Evolutionary conservation across 2,329 filamentous ascomycete genomes (phyloP).

Genomic region (Xylariaceae sp.): DNA sequence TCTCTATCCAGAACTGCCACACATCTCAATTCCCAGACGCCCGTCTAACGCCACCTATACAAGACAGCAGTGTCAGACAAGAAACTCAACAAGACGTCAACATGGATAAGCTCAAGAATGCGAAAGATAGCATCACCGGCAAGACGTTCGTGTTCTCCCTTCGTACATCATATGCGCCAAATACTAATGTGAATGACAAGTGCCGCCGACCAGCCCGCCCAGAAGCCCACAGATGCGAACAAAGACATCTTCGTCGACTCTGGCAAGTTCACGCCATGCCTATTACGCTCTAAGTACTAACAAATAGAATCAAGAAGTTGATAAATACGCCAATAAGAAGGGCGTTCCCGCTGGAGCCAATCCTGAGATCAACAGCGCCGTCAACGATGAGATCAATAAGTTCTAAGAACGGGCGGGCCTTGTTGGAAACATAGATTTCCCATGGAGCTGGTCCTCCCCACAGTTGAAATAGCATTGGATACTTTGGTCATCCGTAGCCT

Average conservation of each 20-base stretch:
- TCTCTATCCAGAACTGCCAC: too few relatives aligned
- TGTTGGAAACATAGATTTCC: too few relatives aligned
- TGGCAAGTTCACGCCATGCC: slow-evolving; percentile 21
- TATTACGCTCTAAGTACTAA: neutral
- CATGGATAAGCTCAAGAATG: slow-evolving; percentile 31
- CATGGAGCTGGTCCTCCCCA: neutral
- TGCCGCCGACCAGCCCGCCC: slow-evolving; percentile 31
- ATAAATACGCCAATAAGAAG: slow-evolving; percentile 33
- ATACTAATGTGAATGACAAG: slow-evolving; percentile 10
- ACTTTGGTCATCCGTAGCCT: neutral
- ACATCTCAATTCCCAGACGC: too few relatives aligned
- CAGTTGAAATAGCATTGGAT: neutral
- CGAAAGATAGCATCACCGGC: slow-evolving; percentile 32
- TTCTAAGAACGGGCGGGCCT: neutral
- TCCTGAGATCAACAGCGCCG: slow-evolving; percentile 35
- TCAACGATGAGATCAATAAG: slow-evolving; percentile 36
- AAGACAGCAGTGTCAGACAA: neutral
- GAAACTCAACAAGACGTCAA: slow-evolving; percentile 1
- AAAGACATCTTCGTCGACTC: slow-evolving; percentile 35
- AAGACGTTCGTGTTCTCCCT: slow-evolving; percentile 12
- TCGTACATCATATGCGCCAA: neutral
- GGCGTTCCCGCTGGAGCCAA: slow-evolving; percentile 31
- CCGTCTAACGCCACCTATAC: neutral
- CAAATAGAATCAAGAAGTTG: slow-evolving; percentile 23
- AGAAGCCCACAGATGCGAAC: slow-evolving; percentile 28